Evolutionary conservation across 306 rosid species (phyloP).

Genomic region (Begonia masoniana): DNA sequence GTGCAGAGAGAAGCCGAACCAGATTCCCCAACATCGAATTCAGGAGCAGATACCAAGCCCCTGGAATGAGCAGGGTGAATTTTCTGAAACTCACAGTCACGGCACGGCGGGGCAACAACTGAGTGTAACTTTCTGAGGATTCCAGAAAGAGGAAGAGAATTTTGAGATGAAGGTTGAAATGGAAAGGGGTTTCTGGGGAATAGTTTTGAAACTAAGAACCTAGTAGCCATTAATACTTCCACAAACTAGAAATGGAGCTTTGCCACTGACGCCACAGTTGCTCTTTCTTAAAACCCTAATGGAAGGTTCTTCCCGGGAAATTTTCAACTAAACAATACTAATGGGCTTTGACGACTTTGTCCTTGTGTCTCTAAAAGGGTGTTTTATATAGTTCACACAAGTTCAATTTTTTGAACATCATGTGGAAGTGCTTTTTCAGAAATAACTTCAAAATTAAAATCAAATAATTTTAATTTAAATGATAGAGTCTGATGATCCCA

Average conservation of each 20-base stretch:
- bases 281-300: not conserved
- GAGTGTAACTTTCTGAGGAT: constrained; percentile 18
- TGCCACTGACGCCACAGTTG: too few relatives aligned
- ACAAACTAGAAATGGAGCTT: too few relatives aligned
- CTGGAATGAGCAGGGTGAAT: constrained; percentile 19
- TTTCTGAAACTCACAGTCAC: constrained; percentile 1
- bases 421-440: too few relatives aligned
- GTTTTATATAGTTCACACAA: too few relatives aligned
- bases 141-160: constrained; percentile 9
- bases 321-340: too few relatives aligned
- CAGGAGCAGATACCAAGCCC: constrained; percentile 23
- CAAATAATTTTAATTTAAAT: too few relatives aligned
- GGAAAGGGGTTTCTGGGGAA: constrained; percentile 21
- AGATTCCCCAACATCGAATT: constrained; percentile 12
- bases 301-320: too few relatives aligned
- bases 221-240: constrained; percentile 21
- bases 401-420: too few relatives aligned
- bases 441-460: too few relatives aligned
- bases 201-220: constrained; percentile 19
- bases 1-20: constrained; percentile 13
- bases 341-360: too few relatives aligned
- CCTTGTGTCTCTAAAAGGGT: too few relatives aligned
- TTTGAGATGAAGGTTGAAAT: constrained; percentile 9
- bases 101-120: constrained; percentile 9
- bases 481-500: too few relatives aligned